Percentiles rank a stretch among this genome's conserved stretches.
Evolutionary conservation across 2,329 filamentous ascomycete genomes (phyloP).

Genomic region (Aspergillus sp.): DNA sequence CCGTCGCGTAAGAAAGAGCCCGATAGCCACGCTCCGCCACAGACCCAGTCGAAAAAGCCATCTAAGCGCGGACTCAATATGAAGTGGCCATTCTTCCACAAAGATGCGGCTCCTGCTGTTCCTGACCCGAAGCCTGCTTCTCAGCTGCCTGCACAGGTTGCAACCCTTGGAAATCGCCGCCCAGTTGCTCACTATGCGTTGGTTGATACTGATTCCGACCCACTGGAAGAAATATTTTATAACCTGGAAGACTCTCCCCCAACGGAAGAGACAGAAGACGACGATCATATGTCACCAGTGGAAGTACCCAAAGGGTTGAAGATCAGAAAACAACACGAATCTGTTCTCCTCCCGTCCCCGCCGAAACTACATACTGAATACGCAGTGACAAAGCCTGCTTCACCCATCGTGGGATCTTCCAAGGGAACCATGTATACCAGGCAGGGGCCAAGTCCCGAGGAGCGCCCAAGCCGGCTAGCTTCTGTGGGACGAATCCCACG

Average conservation of each 20-base stretch:
- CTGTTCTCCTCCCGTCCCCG: conserved; percentile 44
- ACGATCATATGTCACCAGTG: conserved; percentile 24
- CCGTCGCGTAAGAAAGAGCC: neutral
- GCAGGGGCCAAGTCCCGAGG: conserved; percentile 23
- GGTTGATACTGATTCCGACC: conserved; percentile 48
- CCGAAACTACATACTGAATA: conserved; percentile 37
- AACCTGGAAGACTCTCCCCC: conserved; percentile 41
- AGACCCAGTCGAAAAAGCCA: conserved; percentile 19
- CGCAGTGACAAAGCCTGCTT: conserved; percentile 26
- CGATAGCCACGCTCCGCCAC: neutral
- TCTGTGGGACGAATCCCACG: conserved; percentile 85
- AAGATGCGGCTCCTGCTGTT: conserved; percentile 30
- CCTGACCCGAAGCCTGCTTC: conserved; percentile 24
- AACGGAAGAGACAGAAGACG: conserved; percentile 38
- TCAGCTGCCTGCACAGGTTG: conserved; percentile 43
- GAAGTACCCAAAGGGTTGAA: conserved; percentile 30
- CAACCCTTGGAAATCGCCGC: conserved; percentile 38
- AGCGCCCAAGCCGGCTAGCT: conserved; percentile 65
- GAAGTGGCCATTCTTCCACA: conserved; percentile 61
- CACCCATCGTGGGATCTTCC: conserved; percentile 36
- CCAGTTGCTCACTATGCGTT: conserved; percentile 60
- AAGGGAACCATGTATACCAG: conserved; percentile 22
- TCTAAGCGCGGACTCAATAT: conserved; percentile 38
- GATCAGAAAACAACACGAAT: conserved; percentile 35
- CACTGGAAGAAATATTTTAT: conserved; percentile 40